These are phyloP conservation scores for Capniomyces stellatus DNA, from an alignment of 371 early-diverging fungal species.

Conservation along the genomic window DNA sequence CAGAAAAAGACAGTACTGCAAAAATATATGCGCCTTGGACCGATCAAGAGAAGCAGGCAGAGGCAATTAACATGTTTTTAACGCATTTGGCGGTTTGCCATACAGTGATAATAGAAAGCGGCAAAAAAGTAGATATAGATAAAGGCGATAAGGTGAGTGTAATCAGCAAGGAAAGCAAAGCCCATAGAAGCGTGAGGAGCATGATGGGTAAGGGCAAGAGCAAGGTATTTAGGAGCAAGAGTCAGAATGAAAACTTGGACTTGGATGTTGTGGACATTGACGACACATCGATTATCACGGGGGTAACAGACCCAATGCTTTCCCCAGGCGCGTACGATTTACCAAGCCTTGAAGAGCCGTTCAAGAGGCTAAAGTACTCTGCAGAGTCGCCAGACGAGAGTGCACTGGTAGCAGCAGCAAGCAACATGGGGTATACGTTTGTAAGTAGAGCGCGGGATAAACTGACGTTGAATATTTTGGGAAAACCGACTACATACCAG, in stretches of 20 bases:
- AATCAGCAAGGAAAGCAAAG: too few species aligned
- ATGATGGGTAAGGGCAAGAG: background rate
- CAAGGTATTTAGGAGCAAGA: background rate
- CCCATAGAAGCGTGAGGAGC: background rate
- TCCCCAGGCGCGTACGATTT: too few species aligned
- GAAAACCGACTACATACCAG: slow-evolving; percentile 36
- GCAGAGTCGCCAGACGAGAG: slow-evolving; percentile 77
- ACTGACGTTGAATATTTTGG: slow-evolving; percentile 45
- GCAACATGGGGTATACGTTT: slow-evolving; percentile 73
- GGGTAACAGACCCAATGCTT: background rate
- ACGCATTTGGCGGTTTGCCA: slow-evolving; percentile 79
- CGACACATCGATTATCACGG: background rate
- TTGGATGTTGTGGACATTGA: background rate
- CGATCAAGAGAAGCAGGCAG: background rate
- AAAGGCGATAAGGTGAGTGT: background rate
- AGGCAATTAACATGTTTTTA: slow-evolving; percentile 55
- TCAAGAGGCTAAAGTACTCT: slow-evolving; percentile 20
- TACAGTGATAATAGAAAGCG: slow-evolving; percentile 71
- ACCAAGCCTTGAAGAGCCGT: background rate
- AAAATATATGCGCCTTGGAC: background rate
- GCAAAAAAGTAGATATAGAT: slow-evolving; percentile 14
- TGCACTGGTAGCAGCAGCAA: slow-evolving; percentile 66
- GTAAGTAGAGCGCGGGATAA: slow-evolving; percentile 32
- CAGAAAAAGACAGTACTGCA: slow-evolving; percentile 20
- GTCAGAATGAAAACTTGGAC: background rate